These are phyloP conservation scores for Pythium myriotylum DNA, from an alignment of 352 stramenopile species.

Conservation along the genomic window DNA sequence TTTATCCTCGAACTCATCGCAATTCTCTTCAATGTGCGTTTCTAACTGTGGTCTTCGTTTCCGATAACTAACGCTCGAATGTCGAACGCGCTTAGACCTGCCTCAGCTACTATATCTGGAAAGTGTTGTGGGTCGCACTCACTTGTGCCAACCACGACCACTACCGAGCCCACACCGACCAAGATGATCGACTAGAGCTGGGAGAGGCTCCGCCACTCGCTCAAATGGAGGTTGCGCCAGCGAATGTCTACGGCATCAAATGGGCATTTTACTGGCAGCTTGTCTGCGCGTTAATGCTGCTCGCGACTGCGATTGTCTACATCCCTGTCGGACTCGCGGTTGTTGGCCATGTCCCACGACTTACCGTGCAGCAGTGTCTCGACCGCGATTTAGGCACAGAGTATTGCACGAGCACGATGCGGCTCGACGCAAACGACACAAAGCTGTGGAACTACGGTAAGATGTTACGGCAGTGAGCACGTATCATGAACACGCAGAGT, in stretches of 20 bases:
- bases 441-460: constrained; percentile 40
- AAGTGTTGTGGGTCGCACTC: constrained; percentile 18
- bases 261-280: constrained; percentile 36
- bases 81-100: constrained; percentile 30
- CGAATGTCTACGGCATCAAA: constrained; percentile 27
- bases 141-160: not conserved
- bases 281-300: constrained; percentile 27
- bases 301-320: constrained; percentile 31
- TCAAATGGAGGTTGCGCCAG: constrained; percentile 16
- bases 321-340: constrained; percentile 34
- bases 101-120: constrained; percentile 39
- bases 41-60: too few relatives aligned
- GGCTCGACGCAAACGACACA: constrained; percentile 22
- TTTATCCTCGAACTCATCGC: constrained; percentile 40
- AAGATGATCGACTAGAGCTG: constrained; percentile 14
- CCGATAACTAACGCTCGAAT: too few relatives aligned
- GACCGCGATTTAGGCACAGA: constrained; percentile 18
- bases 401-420: constrained; percentile 33
- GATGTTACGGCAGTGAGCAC: too few relatives aligned
- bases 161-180: constrained; percentile 6
- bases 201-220: constrained; percentile 5
- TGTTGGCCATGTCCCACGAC: constrained; percentile 21
- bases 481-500: too few relatives aligned
- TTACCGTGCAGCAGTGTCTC: constrained; percentile 34
- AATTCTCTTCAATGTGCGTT: constrained; percentile 41